Conservation (phyloP, 192 early-diverging fungal species). For the Gaertneriomyces sp. region DNA sequence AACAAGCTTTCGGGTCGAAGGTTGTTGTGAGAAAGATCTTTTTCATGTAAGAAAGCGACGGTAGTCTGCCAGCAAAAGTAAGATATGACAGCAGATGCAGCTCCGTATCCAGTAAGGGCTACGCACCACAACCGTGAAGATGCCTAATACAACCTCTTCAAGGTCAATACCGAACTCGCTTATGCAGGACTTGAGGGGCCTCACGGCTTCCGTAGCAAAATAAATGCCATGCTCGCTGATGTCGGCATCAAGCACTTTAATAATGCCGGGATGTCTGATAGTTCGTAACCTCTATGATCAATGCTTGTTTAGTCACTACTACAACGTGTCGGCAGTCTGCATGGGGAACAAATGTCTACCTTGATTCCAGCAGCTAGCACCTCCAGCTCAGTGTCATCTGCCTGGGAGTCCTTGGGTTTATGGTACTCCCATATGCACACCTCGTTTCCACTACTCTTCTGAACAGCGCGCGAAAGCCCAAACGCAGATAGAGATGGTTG, state of each 20-base stretch:
- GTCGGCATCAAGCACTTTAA: conserved; percentile 29
- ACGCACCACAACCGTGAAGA: conserved; percentile 29
- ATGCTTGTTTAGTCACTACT: neutral
- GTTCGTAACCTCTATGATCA: conserved; percentile 17
- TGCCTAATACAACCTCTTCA: conserved; percentile 34
- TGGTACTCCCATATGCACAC: too few relatives aligned
- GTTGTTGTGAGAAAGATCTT: conserved; percentile 42
- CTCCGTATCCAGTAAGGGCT: too few relatives aligned
- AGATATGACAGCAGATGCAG: too few relatives aligned
- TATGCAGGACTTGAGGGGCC: conserved; percentile 14
- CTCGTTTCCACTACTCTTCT: too few relatives aligned
- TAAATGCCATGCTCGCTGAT: conserved; percentile 22
- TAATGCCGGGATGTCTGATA: conserved; percentile 37
- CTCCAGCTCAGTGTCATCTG: too few relatives aligned
- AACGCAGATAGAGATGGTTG: too few relatives aligned
- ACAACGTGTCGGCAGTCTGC: too few relatives aligned
- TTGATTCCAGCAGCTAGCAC: too few relatives aligned
- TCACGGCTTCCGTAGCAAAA: conserved; percentile 37
- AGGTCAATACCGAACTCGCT: conserved; percentile 4
- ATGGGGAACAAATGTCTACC: too few relatives aligned
- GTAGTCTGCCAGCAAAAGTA: conserved; percentile 30
- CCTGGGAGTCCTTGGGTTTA: too few relatives aligned
- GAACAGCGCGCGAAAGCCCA: too few relatives aligned
- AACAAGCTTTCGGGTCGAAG: conserved; percentile 34
- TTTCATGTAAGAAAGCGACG: conserved; percentile 32